Conservation (phyloP, 768 basidiomycete genomes). For the Boletus rufocinnamomeus region DNA sequence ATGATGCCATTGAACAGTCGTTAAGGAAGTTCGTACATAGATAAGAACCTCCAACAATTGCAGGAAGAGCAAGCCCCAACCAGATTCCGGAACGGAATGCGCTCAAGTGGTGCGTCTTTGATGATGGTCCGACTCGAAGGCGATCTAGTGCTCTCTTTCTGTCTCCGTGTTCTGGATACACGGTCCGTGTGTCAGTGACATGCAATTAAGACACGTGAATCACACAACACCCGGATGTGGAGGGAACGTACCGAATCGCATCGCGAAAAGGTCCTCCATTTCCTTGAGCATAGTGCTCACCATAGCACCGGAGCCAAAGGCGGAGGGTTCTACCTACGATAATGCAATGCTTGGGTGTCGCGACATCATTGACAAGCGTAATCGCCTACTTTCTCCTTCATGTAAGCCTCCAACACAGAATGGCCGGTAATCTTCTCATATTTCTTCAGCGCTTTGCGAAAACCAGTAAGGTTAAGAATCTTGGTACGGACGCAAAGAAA, state of each 20-base stretch:
- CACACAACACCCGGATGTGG: not conserved
- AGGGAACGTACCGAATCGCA: conserved; percentile 63
- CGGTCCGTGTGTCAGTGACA: not conserved
- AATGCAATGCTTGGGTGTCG: not conserved
- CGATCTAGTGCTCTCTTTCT: conserved; percentile 71
- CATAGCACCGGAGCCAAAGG: conserved; percentile 63
- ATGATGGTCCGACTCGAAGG: conserved; percentile 54
- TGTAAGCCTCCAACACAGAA: conserved; percentile 77
- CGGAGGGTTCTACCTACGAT: conserved; percentile 60
- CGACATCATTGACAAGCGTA: not conserved
- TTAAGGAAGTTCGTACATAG: conserved; percentile 40
- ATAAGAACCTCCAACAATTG: conserved; percentile 62
- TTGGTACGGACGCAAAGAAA: conserved; percentile 27
- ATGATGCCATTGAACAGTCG: not conserved
- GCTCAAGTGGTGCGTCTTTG: conserved; percentile 70
- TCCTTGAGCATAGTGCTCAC: conserved; percentile 70
- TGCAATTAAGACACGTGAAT: not conserved
- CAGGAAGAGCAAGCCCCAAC: conserved; percentile 72
- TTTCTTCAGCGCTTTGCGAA: conserved; percentile 83
- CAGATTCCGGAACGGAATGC: conserved; percentile 74
- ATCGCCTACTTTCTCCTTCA: conserved; percentile 63
- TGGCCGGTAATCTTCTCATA: conserved; percentile 81
- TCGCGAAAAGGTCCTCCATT: conserved; percentile 75
- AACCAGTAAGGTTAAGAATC: conserved; percentile 89
- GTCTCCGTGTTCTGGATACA: conserved; percentile 58